Evolutionary conservation across 768 basidiomycete species (phyloP), one percentile per base, ranked within the genome.

Genomic region (Trametes sanguinea): DNA sequence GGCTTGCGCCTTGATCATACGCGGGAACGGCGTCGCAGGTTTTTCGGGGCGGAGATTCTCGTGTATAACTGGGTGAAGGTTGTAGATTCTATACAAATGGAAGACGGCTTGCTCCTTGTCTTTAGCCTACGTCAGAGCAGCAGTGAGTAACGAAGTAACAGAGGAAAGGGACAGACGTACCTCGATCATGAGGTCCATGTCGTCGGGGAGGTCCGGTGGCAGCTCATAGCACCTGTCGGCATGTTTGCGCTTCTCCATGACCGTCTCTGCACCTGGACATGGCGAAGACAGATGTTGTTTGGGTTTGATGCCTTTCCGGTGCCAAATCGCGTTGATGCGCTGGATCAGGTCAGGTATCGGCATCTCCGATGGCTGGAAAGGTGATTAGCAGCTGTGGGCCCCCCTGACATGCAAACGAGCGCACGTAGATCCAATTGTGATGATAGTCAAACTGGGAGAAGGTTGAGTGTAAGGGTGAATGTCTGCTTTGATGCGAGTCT

Each of bases 61-160:
- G 63, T 86, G 75, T 8, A 80, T 83, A 27, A 92, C 88, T 14
- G 85, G 82, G 45, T 86, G 76, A 4, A 95, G 72, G 48, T 77
- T 79, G 67, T 97, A 96, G 33, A 90, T 86, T 60, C 93, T 73
- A 70, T 92, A 87, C 47, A 96, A 69, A 63, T 95, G 86, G 59
- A 97, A 81, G 5, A 97, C 94, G 1, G 94, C 95, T 71, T 95
- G 95, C 72, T 96, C 95, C 76, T 95, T 92, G 73, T 91, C 92
- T 72, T 94, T 93, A 2, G 92, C 92, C 80, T 75, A 1, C 2
- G 32, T 17, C 22, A 13, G 45, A 27, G 39, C 27, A 27, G 53
- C 35, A n/a, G 45, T 11, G 46, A 11, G 6, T 13, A 45, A 35
- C 9, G 3, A 57, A 29, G 13, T 14, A 8, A 11, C 4, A 14